phyloP scores from a whole-genome alignment of 345 rosid genomes.

The Theobroma cacao region DNA sequence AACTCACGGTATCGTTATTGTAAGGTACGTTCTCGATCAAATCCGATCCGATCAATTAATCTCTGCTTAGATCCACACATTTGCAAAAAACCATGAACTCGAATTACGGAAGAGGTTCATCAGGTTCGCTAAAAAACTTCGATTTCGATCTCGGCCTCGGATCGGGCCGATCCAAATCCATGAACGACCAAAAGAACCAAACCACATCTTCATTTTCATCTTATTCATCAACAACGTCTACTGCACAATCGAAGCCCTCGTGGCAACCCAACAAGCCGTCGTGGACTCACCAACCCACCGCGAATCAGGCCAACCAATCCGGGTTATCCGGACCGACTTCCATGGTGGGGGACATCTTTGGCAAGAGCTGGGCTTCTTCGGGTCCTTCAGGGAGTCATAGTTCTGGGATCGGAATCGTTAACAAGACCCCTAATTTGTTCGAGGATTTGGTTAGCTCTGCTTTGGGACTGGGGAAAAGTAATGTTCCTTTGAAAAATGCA shows the following conservation, averaged over 20 bases:
- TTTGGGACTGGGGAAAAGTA: slow-evolving; percentile 60
- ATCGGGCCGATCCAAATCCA: slow-evolving; percentile 54
- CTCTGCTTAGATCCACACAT: neutral
- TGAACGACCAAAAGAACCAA: slow-evolving; percentile 74
- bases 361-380: slow-evolving; percentile 76
- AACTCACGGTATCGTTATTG: neutral
- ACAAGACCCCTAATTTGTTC: slow-evolving; percentile 75
- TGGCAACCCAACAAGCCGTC: slow-evolving; percentile 79
- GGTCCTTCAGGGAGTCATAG: slow-evolving; percentile 34
- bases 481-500: slow-evolving; percentile 72
- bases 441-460: slow-evolving; percentile 90
- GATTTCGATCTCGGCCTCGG: slow-evolving; percentile 83
- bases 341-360: slow-evolving; percentile 88
- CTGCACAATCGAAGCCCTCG: slow-evolving; percentile 60
- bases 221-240: slow-evolving; percentile 36
- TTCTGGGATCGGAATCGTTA: slow-evolving; percentile 58
- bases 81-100: slow-evolving; percentile 44
- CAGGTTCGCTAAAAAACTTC: slow-evolving; percentile 49
- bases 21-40: slow-evolving; percentile 19
- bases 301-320: slow-evolving; percentile 36
- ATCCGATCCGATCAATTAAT: slow-evolving; percentile 7
- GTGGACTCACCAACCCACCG: slow-evolving; percentile 88
- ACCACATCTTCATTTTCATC: slow-evolving; percentile 44
- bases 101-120: slow-evolving; percentile 56
- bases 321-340: slow-evolving; percentile 58